These are phyloP conservation scores for Fusarium proliferatum DNA, from an alignment of 2,329 filamentous ascomycete genomes.

Conservation along the genomic window DNA sequence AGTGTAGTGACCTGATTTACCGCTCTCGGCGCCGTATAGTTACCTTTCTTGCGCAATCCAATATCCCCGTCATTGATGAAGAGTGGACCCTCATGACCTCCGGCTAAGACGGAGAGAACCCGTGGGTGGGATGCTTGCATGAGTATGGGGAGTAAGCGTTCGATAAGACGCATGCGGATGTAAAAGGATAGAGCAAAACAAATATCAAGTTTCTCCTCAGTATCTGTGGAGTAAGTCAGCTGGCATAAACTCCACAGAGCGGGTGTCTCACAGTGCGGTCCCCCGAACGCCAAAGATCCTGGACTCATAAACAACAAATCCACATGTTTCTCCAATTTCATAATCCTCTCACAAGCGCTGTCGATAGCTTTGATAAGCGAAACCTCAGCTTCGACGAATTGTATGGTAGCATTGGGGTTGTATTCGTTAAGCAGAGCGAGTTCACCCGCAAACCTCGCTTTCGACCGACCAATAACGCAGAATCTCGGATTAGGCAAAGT, in stretches of 20 bases:
- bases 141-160: background rate
- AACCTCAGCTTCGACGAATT: background rate
- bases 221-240: background rate
- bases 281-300: background rate
- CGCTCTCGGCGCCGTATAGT: background rate
- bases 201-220: background rate
- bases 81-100: background rate
- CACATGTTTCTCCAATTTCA: background rate
- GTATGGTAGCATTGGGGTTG: background rate
- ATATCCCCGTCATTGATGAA: background rate
- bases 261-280: background rate
- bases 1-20: background rate
- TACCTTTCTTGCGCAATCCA: background rate
- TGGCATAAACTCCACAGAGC: rapidly evolving
- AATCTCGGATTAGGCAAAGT: background rate
- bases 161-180: background rate
- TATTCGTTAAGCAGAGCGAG: background rate
- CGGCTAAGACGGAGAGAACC: background rate
- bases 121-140: background rate
- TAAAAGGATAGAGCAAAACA: background rate
- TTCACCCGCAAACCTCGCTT: background rate
- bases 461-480: background rate
- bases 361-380: background rate
- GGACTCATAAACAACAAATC: background rate
- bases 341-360: background rate